Percentiles rank a stretch among this genome's conserved stretches.
Conservation (phyloP, 495 filamentous ascomycete species). For the Lentithecium fluviatile region DNA sequence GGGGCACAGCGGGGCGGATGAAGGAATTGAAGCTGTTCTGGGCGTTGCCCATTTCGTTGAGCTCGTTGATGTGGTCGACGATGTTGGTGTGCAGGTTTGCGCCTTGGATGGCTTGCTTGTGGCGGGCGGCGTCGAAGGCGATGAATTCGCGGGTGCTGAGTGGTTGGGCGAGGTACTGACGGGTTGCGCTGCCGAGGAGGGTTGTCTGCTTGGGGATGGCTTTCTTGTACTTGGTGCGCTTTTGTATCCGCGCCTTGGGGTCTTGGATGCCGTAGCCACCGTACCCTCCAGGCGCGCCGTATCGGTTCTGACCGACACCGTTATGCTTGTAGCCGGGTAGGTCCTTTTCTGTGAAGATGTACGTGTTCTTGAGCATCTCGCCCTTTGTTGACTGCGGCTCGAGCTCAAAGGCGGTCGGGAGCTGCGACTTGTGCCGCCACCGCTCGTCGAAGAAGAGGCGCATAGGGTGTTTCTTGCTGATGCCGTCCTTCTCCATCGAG, state of each 20-base stretch:
- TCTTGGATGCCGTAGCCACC: conserved; percentile 13
- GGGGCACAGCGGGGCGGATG: conserved; percentile 4
- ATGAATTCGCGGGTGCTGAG: conserved; percentile 72
- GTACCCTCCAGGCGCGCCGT: conserved; percentile 1
- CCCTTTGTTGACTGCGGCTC: neutral
- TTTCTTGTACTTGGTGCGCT: conserved; percentile 32
- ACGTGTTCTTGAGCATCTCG: conserved; percentile 65
- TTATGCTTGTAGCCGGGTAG: conserved; percentile 63
- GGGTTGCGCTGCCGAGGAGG: conserved; percentile 67
- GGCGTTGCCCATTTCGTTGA: neutral
- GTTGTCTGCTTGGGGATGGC: conserved; percentile 81
- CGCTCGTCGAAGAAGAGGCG: conserved; percentile 16
- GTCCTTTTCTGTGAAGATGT: conserved; percentile 88
- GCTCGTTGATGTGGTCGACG: conserved; percentile 7
- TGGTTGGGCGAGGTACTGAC: conserved; percentile 75
- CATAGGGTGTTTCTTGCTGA: conserved; percentile 3
- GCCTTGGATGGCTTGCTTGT: conserved; percentile 46
- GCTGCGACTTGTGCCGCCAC: conserved; percentile 5
- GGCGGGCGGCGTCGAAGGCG: conserved; percentile 58
- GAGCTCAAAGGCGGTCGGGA: conserved; percentile 46
- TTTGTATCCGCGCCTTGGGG: conserved; percentile 29
- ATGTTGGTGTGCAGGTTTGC: conserved; percentile 32
- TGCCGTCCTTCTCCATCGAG: conserved; percentile 33
- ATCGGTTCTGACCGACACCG: conserved; percentile 11
- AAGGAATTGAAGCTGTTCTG: conserved; percentile 29